Conservation (phyloP, 306 rosid genomes). For the Hippophae rhamnoides region DNA sequence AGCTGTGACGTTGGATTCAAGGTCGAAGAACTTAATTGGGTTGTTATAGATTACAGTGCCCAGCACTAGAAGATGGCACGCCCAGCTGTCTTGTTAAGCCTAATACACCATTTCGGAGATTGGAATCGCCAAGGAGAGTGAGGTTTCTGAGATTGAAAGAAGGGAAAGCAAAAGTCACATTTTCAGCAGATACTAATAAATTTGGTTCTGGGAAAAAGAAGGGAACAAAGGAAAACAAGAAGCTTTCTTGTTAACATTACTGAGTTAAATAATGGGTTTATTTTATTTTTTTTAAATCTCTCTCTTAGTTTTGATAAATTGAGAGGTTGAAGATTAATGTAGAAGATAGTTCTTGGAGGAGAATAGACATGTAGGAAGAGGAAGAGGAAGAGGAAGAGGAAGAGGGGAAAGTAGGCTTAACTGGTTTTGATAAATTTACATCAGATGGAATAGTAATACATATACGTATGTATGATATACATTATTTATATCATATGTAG, state of each 20-base stretch:
- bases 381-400: not conserved
- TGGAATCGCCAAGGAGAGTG: slow-evolving; percentile 76
- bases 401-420: slow-evolving; percentile 18
- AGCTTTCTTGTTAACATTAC: slow-evolving; percentile 32
- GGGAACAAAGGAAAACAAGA: slow-evolving; percentile 13
- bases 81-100: slow-evolving; percentile 62
- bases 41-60: slow-evolving; percentile 41
- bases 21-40: slow-evolving; percentile 43
- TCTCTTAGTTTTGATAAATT: slow-evolving; percentile 1
- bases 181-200: slow-evolving; percentile 12
- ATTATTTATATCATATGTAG: too few relatives aligned
- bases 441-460: too few relatives aligned
- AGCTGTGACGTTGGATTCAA: slow-evolving; percentile 35
- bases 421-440: slow-evolving; percentile 6
- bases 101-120: slow-evolving; percentile 51
- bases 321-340: not conserved
- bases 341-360: slow-evolving; percentile 3
- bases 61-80: slow-evolving; percentile 63
- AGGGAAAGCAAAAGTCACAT: slow-evolving; percentile 34
- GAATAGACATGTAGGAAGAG: not conserved
- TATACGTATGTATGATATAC: too few relatives aligned
- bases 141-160: slow-evolving; percentile 69
- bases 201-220: not conserved
- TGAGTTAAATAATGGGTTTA: slow-evolving; percentile 4
- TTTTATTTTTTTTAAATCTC: not conserved